Conservation (phyloP, 2,329 filamentous ascomycete genomes). For the Blastomyces parvus region DNA sequence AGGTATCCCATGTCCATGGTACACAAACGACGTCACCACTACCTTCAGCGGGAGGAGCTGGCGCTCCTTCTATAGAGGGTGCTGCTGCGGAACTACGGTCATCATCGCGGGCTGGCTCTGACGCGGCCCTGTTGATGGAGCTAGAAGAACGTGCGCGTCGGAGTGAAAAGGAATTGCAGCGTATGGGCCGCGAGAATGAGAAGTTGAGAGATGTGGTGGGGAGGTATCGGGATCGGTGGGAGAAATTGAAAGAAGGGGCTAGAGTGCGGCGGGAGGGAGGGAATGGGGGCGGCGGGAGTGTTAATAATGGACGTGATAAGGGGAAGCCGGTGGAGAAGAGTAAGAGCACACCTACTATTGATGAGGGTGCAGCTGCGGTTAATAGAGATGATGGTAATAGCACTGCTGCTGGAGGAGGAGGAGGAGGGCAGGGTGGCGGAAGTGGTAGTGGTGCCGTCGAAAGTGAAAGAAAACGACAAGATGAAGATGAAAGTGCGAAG, state of each 20-base stretch:
- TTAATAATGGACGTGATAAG: background rate
- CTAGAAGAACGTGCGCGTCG: constrained; percentile 57
- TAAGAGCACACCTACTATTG: background rate
- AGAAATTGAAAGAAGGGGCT: constrained; percentile 58
- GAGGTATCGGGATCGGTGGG: constrained; percentile 56
- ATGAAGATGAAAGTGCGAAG: background rate
- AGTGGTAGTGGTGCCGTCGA: background rate
- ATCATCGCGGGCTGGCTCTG: background rate
- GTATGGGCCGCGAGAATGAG: constrained; percentile 52
- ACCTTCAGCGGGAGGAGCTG: background rate
- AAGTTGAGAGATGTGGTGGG: constrained; percentile 47
- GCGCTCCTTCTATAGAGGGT: background rate
- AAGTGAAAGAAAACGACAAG: background rate
- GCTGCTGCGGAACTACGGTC: background rate
- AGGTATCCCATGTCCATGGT: constrained; percentile 12
- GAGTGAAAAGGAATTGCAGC: constrained; percentile 52
- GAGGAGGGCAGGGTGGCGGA: background rate
- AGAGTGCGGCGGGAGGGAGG: constrained; percentile 35
- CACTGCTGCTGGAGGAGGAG: background rate
- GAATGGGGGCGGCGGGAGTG: constrained; percentile 10
- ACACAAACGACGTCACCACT: constrained; percentile 7
- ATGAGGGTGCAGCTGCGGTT: background rate
- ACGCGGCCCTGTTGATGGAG: constrained; percentile 45
- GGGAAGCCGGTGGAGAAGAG: background rate
- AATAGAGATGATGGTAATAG: background rate